Evolutionary conservation across 163 green algal species (phyloP).

Genomic region (Trebouxia gelatinosa): DNA sequence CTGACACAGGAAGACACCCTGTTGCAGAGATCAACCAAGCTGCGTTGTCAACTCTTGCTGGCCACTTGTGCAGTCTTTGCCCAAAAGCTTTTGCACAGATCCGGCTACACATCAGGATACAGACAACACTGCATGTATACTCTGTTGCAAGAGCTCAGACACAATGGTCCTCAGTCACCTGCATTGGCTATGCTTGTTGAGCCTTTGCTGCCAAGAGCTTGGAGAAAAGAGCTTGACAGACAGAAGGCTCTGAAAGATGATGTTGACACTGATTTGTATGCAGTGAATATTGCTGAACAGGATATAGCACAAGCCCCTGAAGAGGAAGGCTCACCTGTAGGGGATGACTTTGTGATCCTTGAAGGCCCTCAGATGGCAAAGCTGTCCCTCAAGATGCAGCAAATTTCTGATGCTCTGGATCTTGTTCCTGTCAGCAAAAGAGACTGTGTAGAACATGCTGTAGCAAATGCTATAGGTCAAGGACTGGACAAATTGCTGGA

Average conservation of each 20-base stretch:
- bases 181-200: not conserved
- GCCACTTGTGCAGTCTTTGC: not conserved
- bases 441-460: not conserved
- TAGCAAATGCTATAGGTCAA: not conserved
- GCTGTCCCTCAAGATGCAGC: not conserved
- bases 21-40: not conserved
- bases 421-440: not conserved
- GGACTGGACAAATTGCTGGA: not conserved
- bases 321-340: not conserved
- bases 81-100: not conserved
- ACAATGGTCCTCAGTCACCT: not conserved
- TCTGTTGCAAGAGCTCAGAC: not conserved
- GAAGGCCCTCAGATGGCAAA: not conserved
- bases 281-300: not conserved
- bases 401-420: conserved; percentile 1
- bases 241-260: not conserved
- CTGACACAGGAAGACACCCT: not conserved
- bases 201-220: not conserved
- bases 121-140: conserved; percentile 1
- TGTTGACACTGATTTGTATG: conserved; percentile 1
- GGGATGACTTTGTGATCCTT: not conserved
- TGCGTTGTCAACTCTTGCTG: not conserved
- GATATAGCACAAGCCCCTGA: not conserved
- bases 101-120: conserved; percentile 1
- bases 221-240: too few relatives aligned